A percentile compares a stretch with the other conserved stretches of the same genome.
phyloP scores from a whole-genome alignment of 2,329 filamentous ascomycete species.

The Neofusicoccum laricinum region DNA sequence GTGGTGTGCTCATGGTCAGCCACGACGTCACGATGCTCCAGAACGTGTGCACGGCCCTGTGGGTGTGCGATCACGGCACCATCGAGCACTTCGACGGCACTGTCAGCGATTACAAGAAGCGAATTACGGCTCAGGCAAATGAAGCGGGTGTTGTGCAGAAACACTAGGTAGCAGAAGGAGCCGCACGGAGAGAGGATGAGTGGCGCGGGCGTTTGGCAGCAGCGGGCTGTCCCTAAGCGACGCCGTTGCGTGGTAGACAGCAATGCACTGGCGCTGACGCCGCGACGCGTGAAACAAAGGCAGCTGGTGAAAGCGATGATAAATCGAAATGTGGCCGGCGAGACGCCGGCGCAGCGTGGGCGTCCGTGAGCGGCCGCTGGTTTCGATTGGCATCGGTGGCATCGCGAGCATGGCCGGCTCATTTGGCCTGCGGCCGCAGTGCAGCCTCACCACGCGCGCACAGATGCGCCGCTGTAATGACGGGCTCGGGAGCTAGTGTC shows the following conservation, averaged over 20 bases:
- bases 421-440: background rate
- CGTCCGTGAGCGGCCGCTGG: background rate
- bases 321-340: slow-evolving; percentile 1
- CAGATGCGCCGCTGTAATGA: slow-evolving; percentile 1
- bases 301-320: background rate
- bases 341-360: background rate
- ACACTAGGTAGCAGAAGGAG: slow-evolving; percentile 47
- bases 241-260: background rate
- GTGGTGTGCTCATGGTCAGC: slow-evolving; percentile 95
- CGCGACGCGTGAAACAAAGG: background rate
- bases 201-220: background rate
- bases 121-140: slow-evolving; percentile 85
- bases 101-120: slow-evolving; percentile 96
- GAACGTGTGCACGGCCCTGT: slow-evolving; percentile 89
- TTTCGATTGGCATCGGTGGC: background rate
- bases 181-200: slow-evolving; percentile 34
- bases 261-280: slow-evolving; percentile 9
- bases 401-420: background rate
- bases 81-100: slow-evolving; percentile 96
- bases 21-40: slow-evolving; percentile 99
- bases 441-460: slow-evolving; percentile 7
- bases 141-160: slow-evolving; percentile 76
- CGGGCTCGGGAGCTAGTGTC: background rate
- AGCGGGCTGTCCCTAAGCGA: background rate
- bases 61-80: slow-evolving; percentile 92